Evolutionary conservation across 768 basidiomycete species (phyloP), one percentile per base, ranked within the genome.

Genomic region (Lentinula raphanica): DNA sequence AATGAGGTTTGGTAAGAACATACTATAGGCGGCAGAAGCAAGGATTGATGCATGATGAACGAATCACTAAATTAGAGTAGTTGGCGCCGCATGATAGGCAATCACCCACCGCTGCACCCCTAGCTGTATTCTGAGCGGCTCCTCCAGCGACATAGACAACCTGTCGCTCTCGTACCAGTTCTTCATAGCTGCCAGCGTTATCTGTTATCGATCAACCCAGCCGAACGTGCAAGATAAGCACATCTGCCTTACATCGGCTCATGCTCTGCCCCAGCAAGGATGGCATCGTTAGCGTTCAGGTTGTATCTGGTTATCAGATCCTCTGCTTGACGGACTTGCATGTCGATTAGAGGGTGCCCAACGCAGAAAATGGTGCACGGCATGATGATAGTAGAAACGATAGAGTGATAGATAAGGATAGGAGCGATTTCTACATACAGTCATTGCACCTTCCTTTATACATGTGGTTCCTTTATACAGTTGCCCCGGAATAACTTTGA

Each of bases 81-180:
- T 15, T n/a, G n/a, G n/a, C n/a, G n/a, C n/a, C n/a, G n/a, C n/a
- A n/a, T n/a, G n/a, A n/a, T n/a, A n/a, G n/a, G 31, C 2, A 51
- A 56, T 40, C 9, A 62, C 87, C 60, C 69, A 90, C 88, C 56
- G 89, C 87, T 58, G 88, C 88, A 58, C 79, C 87, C 48, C 88
- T 83, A 55, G 88, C 87, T 63, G 87, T 82, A 68, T 90, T 90
- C 71, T 90, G 88, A 21, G 85, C 82, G 15, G 89, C 88, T 62
- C 88, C 88, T 56, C 88, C 88, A 40, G 88, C 87, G 45, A 90
- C 89, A 66, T 87, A 90, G 45, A 79, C 80, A 58, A 85, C 77
- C 48, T 79, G 60, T 68, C 81, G 69, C 60, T 86, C 74, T 57
- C 77, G 75, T 55, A 82, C 77, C 62, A 90, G 74, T 63, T 90